Evolutionary conservation across 768 basidiomycete species (phyloP).

Genomic region (Astraeus odoratus): DNA sequence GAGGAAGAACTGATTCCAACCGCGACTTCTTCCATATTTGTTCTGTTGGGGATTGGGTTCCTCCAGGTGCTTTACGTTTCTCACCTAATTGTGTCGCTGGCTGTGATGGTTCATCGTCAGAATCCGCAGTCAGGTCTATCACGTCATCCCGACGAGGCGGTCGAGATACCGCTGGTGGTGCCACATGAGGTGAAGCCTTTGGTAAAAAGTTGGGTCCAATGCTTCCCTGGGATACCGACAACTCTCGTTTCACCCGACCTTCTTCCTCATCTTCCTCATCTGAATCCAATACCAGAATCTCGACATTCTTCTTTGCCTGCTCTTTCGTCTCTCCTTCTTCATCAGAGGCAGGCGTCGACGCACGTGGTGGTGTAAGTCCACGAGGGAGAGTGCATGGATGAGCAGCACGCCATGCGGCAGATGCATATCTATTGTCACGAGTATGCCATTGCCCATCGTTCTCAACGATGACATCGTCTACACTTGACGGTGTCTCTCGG

Average conservation of each 20-base stretch:
- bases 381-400: conserved; percentile 34
- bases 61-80: conserved; percentile 56
- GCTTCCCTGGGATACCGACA: conserved; percentile 59
- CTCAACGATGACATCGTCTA: conserved; percentile 92
- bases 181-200: conserved; percentile 19
- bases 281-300: conserved; percentile 64
- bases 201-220: conserved; percentile 33
- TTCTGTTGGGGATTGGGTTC: conserved; percentile 49
- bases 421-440: conserved; percentile 77
- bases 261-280: conserved; percentile 77
- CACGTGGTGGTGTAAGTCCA: conserved; percentile 23
- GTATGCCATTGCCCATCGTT: conserved; percentile 97
- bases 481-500: conserved; percentile 62
- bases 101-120: conserved; percentile 58
- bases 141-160: conserved; percentile 42
- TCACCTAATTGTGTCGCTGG: conserved; percentile 27
- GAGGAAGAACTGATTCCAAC: conserved; percentile 19
- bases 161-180: conserved; percentile 11
- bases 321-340: conserved; percentile 29
- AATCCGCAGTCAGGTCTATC: conserved; percentile 81
- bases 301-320: conserved; percentile 43
- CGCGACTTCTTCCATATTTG: conserved; percentile 70
- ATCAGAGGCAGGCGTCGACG: conserved; percentile 22
- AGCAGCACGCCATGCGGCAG: conserved; percentile 56
- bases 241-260: conserved; percentile 65